Percentiles rank a stretch among this genome's conserved stretches.
Conservation (phyloP, 495 filamentous ascomycete genomes). For the Podospora bellae-mahoneyi region DNA sequence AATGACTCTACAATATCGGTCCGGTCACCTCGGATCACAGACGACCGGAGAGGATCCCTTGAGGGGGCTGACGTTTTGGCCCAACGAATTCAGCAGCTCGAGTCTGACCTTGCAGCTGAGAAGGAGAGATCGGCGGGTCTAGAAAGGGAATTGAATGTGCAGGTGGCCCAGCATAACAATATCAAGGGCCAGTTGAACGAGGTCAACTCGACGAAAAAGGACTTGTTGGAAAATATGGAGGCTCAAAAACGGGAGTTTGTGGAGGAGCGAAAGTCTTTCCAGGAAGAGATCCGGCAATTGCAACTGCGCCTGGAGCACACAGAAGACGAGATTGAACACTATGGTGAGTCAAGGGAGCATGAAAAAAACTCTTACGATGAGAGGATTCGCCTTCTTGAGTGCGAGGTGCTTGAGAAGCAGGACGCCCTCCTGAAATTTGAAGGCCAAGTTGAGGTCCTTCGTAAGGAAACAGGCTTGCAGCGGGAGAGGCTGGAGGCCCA, state of each 20-base stretch:
- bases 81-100: conserved; percentile 68
- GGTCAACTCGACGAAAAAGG: conserved; percentile 84
- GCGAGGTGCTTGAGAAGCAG: conserved; percentile 60
- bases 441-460: conserved; percentile 53
- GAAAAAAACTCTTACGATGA: conserved; percentile 67
- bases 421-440: conserved; percentile 56
- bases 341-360: conserved; percentile 77
- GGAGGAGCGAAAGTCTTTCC: conserved; percentile 74
- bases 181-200: conserved; percentile 73
- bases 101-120: conserved; percentile 67
- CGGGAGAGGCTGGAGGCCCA: conserved; percentile 52
- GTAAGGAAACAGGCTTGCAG: conserved; percentile 54
- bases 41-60: conserved; percentile 39
- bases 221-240: conserved; percentile 92
- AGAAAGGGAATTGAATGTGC: conserved; percentile 60
- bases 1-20: conserved; percentile 44
- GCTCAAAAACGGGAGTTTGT: conserved; percentile 84
- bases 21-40: conserved; percentile 32
- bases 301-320: conserved; percentile 76
- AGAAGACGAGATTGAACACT: conserved; percentile 84
- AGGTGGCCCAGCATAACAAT: conserved; percentile 58
- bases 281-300: conserved; percentile 70
- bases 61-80: conserved; percentile 39
- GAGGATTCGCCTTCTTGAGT: conserved; percentile 62
- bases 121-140: conserved; percentile 48